Evolutionary conservation across 1,284 basidiomycete genomes (phyloP).

Genomic region (Ceratobasidium sp.): DNA sequence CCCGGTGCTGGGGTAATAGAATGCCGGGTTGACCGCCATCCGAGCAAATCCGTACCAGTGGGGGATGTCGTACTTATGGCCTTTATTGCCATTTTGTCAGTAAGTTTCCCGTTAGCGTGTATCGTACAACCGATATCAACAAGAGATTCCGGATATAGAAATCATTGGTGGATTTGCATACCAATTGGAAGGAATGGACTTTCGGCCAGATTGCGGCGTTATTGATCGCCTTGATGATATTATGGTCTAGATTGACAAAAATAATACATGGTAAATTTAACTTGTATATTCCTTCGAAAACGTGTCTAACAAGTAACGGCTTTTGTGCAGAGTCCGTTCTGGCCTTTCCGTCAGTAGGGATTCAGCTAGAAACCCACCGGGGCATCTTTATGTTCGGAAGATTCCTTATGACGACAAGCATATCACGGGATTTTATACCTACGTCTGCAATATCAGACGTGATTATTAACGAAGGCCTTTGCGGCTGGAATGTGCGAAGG

Average conservation of each 20-base stretch:
- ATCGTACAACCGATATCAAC: neutral
- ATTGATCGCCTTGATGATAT: neutral
- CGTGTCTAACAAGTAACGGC: slow-evolving; percentile 26
- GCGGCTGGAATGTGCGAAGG: slow-evolving; percentile 71
- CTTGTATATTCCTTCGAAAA: slow-evolving; percentile 25
- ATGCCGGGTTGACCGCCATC: neutral
- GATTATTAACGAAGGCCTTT: slow-evolving; percentile 74
- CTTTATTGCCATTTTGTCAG: neutral
- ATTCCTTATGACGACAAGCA: slow-evolving; percentile 52
- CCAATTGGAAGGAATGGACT: neutral
- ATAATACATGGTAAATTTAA: neutral
- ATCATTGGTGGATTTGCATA: neutral
- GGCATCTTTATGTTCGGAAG: slow-evolving; percentile 54
- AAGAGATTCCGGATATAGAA: neutral
- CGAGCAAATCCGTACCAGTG: neutral
- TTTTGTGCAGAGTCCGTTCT: slow-evolving; percentile 66
- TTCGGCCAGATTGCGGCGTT: neutral
- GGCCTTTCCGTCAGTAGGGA: slow-evolving; percentile 66
- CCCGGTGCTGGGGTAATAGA: slow-evolving; percentile 2
- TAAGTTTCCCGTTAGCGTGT: neutral
- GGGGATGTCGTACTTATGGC: neutral
- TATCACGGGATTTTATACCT: slow-evolving; percentile 66
- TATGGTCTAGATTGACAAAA: neutral
- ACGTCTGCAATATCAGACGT: slow-evolving; percentile 61
- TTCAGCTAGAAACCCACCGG: slow-evolving; percentile 72